phyloP scores from a whole-genome alignment of 1,139 yeast species.

The Hyphopichia khmerensis region DNA sequence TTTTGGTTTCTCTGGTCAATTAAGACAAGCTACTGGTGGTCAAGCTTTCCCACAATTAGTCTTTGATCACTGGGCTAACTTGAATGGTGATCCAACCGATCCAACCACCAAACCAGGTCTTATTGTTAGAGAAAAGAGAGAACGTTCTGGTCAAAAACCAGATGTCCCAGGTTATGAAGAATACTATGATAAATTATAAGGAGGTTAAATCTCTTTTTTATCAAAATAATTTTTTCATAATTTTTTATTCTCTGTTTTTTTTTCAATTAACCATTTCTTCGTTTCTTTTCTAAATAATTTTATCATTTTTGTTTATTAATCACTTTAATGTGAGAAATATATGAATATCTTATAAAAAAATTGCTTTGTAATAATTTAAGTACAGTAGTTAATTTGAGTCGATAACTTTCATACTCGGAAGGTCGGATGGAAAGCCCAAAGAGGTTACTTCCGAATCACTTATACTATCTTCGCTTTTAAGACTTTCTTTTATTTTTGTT shows the following conservation, averaged over 20 bases:
- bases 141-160: conserved; percentile 97
- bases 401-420: too few species aligned
- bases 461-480: too few species aligned
- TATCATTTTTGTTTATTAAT: conserved; percentile 1
- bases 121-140: conserved; percentile 87
- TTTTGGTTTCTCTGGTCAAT: conserved; percentile 99
- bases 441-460: too few species aligned
- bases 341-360: conserved; percentile 5
- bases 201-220: conserved; percentile 5
- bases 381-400: too few species aligned
- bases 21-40: conserved; percentile 99
- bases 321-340: conserved; percentile 5
- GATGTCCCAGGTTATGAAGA: conserved; percentile 99
- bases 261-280: background rate
- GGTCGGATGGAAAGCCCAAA: too few species aligned
- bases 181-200: conserved; percentile 98
- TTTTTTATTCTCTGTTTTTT: background rate
- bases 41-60: conserved; percentile 99
- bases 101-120: conserved; percentile 92
- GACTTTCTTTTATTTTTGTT: too few species aligned
- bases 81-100: conserved; percentile 92
- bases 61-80: conserved; percentile 96
- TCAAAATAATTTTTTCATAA: background rate
- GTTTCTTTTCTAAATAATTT: background rate
- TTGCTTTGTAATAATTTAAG: too few species aligned